phyloP scores from a whole-genome alignment of 2,329 filamentous ascomycete species.

The Fusarium stilboides region DNA sequence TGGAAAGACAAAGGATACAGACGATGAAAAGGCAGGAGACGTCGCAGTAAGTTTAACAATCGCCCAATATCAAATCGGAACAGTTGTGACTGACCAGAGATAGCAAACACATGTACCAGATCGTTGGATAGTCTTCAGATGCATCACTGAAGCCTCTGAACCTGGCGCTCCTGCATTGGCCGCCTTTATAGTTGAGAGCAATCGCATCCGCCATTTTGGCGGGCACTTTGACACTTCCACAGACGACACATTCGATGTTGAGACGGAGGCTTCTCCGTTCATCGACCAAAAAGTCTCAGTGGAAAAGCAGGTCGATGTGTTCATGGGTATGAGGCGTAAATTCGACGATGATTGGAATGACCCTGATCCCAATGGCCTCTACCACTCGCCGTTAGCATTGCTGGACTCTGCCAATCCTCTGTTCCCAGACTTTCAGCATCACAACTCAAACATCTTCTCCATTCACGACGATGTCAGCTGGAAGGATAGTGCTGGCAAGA shows the following conservation, averaged over 20 bases:
- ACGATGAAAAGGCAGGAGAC: neutral
- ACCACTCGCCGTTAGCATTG: conserved; percentile 1
- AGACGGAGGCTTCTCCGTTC: neutral
- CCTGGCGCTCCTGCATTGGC: neutral
- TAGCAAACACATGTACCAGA: conserved; percentile 3
- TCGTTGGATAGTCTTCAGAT: conserved; percentile 9
- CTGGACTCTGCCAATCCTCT: neutral
- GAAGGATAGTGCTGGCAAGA: neutral
- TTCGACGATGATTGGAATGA: conserved; percentile 9
- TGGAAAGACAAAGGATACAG: neutral
- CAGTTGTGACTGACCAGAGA: neutral
- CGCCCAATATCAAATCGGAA: neutral
- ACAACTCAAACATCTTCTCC: conserved; percentile 1
- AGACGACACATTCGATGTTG: neutral
- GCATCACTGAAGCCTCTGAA: conserved; percentile 3
- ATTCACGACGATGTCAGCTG: neutral
- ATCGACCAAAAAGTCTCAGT: neutral
- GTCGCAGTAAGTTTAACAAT: neutral
- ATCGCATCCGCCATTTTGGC: conserved; percentile 1
- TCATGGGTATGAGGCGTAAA: conserved; percentile 1
- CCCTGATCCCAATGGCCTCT: neutral
- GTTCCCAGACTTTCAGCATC: conserved; percentile 1
- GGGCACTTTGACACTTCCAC: neutral
- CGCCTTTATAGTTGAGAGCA: neutral
- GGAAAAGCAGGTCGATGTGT: conserved; percentile 1